Evolutionary conservation across 352 stramenopile genomes (phyloP).

Genomic region (Pythium myriotylum): DNA sequence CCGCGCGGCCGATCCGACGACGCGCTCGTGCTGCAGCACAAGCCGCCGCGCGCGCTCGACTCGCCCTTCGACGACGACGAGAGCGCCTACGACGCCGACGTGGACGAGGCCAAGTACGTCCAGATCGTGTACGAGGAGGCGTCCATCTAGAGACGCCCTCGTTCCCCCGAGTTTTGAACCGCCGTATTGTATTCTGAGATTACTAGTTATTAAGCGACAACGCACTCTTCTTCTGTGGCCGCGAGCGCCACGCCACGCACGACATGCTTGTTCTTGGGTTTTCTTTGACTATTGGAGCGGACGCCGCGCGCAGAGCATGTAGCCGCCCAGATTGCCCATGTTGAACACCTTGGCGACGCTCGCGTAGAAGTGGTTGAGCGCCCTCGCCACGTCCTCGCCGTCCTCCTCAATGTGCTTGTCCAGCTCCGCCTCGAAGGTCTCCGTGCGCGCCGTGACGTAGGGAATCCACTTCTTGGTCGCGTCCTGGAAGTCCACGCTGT

Average conservation of each 20-base stretch:
- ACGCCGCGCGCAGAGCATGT: conserved; percentile 44
- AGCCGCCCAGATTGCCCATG: conserved; percentile 64
- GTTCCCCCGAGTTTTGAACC: no score
- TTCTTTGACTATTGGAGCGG: not conserved
- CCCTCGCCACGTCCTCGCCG: conserved; percentile 50
- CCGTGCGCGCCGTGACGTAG: conserved; percentile 52
- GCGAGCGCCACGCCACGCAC: no score
- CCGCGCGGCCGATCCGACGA: not conserved
- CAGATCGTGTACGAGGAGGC: conserved; percentile 1
- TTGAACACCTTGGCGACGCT: conserved; percentile 59
- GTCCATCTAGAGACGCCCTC: not conserved
- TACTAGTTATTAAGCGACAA: no score
- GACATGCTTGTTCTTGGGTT: not conserved
- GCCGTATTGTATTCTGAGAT: no score
- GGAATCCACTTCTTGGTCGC: conserved; percentile 66
- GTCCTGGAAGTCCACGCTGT: conserved; percentile 55
- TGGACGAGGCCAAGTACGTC: not conserved
- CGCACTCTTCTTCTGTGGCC: no score
- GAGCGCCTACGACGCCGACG: not conserved
- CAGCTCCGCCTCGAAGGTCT: conserved; percentile 47
- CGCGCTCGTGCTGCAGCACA: not conserved
- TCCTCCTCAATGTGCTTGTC: conserved; percentile 53
- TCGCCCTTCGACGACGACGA: not conserved
- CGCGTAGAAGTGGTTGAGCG: conserved; percentile 77
- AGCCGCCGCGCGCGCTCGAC: not conserved